Base-by-base conservation (phyloP, 1,284 basidiomycete genomes). In the Phenoliferia sp. region DNA sequence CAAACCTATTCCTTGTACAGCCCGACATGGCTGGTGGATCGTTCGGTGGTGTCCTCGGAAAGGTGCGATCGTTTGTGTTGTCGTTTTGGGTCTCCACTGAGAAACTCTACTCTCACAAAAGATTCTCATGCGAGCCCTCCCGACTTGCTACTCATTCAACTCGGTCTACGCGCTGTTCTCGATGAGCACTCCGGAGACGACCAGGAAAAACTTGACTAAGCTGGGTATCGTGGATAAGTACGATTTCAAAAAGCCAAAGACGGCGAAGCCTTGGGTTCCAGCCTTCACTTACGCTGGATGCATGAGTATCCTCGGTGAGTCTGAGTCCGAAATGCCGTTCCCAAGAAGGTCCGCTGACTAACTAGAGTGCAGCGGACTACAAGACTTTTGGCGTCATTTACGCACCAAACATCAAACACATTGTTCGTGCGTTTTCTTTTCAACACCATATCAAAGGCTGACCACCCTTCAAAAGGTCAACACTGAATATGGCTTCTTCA, bases 101-200 rank as follows among this genome's bases (percentile, higher is more conserved):
- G n/a, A 57, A 31, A 19, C 55, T 35, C 57, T 56, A 19, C 5
- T 22, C 32, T 35, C 31, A 1, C 34, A 0, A 2, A 59, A 71
- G 73, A 82, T 93, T 34, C 80, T 93, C 77, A 80, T 90, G 65
- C 86, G 89, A 65, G 85, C 85, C 28, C 83, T 93, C 3, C 90
- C 91, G 1, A 78, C 85, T 32, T 80, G 88, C 74, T 92, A 84
- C 79, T 82, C 83, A 0, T 83, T 85, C 74, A 86, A 89, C 77
- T 89, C 87, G 71, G 81, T 85, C 61, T 93, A 90, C 77, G 87
- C 89, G 1, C 90, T 90, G 84, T 92, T 93, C 86, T 90, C 92
- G 39, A 83, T 94, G 70, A 87, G 91, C 85, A 87, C 10, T 85
- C 92, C 31, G 3, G 63, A 70, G 61, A 73, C 65, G 62, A 77